Base-by-base conservation (phyloP, 257 asterid genomes). In the Petunia secreta region DNA sequence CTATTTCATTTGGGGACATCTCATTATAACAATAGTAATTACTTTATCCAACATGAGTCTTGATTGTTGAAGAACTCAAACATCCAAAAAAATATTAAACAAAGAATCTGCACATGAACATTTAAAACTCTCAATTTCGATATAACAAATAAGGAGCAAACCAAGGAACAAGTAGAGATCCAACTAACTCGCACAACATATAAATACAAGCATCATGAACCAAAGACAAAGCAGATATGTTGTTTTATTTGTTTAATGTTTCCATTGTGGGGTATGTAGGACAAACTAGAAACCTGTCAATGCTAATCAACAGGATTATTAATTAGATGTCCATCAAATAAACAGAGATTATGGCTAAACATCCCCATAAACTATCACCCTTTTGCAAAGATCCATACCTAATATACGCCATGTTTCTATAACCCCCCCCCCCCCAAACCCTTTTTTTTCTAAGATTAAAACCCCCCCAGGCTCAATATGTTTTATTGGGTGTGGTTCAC, bases 161-260 rank as follows among this genome's bases (percentile, higher is more conserved):
- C 10, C 9, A 69, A 46, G 59, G n/a, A 69, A 46, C 43, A 46
- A 69, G 55, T 69, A 69, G 13, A 1, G 16, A 69, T 46, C 76
- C 77, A 69, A 71, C 25, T 48, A 48, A 34, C 6, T 5, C 2
- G 5, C 59, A 46, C 43, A 46, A 25, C 77, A 69, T 16, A 48
- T 25, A 71, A 71, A 71, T 48, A 71, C 77, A 48, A 71, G 43
- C 2, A 71, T 71, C 60, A 69, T 69, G 10, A 48, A 71, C 77
- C 44, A 71, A 71, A 25, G 43, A 48, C 5, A 11, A 71, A 48
- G 44, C 34, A 48, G 44, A 71, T 10, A 71, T 71, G 60, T 48
- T 25, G 25, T 9, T 46, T 71, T 71, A 34, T 71, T 71, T 48
- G 77, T 25, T 34, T 48, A 46, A 71, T 48, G 4, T 43, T 55